These are phyloP conservation scores for Tubosaeta sp. DNA, from an alignment of 768 basidiomycete species.

Conservation along the genomic window DNA sequence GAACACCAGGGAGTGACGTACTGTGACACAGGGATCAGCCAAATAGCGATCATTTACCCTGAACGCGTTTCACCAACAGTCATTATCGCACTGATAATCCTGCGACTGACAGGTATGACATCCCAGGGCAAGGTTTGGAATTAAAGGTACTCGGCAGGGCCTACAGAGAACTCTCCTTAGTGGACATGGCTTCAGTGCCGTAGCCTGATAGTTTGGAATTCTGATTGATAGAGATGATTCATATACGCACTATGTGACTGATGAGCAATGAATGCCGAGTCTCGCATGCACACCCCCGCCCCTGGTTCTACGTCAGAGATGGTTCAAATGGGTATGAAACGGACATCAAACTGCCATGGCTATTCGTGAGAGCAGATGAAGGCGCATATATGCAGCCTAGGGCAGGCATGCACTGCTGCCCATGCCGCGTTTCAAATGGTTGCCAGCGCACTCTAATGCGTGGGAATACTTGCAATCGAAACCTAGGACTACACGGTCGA, in stretches of 20 bases:
- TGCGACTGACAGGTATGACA: constrained; percentile 58
- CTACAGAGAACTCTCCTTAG: constrained; percentile 57
- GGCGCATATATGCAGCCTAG: not conserved
- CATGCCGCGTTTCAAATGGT: too few species aligned
- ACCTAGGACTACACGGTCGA: too few species aligned
- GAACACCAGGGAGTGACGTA: constrained; percentile 30
- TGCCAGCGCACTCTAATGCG: too few species aligned
- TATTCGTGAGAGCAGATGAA: not conserved
- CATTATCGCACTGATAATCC: constrained; percentile 63
- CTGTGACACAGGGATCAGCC: constrained; percentile 63
- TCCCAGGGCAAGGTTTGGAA: too few species aligned
- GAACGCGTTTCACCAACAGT: constrained; percentile 73
- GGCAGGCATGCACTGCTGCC: not conserved
- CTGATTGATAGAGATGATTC: not conserved
- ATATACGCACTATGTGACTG: too few species aligned
- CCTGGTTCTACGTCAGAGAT: too few species aligned
- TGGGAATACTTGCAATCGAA: too few species aligned
- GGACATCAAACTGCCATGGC: not conserved
- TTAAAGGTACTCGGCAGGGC: too few species aligned
- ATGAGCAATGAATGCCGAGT: too few species aligned
- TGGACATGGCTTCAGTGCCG: constrained; percentile 58
- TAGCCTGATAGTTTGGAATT: constrained; percentile 32
- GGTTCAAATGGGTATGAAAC: not conserved
- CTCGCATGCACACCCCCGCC: not conserved
- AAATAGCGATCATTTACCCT: constrained; percentile 73